A percentile compares a stretch with the other conserved stretches of the same genome.
These are phyloP conservation scores for Pseudogymnoascus sp. DNA, from an alignment of 2,329 filamentous ascomycete genomes.

Conservation along the genomic window DNA sequence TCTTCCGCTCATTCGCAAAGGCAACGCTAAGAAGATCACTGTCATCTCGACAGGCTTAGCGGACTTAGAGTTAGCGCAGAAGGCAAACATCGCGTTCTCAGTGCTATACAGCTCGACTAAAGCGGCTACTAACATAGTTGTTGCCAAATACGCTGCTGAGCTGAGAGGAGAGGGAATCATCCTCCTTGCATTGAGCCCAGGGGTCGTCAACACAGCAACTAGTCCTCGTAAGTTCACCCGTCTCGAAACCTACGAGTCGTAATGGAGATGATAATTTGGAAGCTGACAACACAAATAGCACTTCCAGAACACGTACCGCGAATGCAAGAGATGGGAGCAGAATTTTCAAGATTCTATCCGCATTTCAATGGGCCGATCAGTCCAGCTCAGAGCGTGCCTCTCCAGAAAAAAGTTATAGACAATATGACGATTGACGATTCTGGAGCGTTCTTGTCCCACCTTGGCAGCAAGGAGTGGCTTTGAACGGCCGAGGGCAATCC, in stretches of 20 bases:
- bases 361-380: constrained; percentile 14
- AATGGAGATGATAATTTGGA: neutral
- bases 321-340: constrained; percentile 7
- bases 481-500: neutral
- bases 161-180: constrained; percentile 42
- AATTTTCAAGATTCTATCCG: constrained; percentile 11
- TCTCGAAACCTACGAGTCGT: neutral
- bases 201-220: constrained; percentile 40
- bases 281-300: neutral
- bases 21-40: constrained; percentile 47
- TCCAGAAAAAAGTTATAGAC: constrained; percentile 19
- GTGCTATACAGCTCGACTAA: constrained; percentile 43
- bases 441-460: constrained; percentile 18
- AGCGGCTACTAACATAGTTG: constrained; percentile 43
- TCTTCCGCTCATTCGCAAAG: constrained; percentile 44
- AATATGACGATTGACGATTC: constrained; percentile 15
- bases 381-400: constrained; percentile 14
- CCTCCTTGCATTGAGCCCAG: constrained; percentile 45
- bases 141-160: constrained; percentile 45
- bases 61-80: constrained; percentile 37
- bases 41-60: constrained; percentile 41
- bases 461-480: constrained; percentile 18
- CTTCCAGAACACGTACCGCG: neutral
- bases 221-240: neutral
- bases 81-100: constrained; percentile 30